phyloP scores from a whole-genome alignment of 2,329 filamentous ascomycete genomes.

The Fusarium domesticum region DNA sequence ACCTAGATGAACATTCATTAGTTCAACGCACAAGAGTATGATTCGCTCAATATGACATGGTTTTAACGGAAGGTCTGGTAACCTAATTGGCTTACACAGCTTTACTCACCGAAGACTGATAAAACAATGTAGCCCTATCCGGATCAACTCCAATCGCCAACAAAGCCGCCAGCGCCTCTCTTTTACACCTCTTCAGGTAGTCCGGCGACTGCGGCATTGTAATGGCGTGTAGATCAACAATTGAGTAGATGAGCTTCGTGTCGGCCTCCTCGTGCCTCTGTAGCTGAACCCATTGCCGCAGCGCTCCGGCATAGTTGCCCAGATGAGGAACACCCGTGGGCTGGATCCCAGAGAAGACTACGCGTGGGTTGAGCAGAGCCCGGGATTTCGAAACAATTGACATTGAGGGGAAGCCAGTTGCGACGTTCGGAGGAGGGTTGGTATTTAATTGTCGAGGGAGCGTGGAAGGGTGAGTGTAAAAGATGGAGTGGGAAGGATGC shows the following conservation, averaged over 20 bases:
- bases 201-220: slow-evolving; percentile 68
- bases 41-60: not conserved
- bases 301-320: slow-evolving; percentile 90
- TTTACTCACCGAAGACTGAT: slow-evolving; percentile 68
- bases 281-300: slow-evolving; percentile 80
- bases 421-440: not conserved
- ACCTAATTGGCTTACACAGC: no score
- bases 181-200: slow-evolving; percentile 61
- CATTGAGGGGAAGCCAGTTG: no score
- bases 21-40: not conserved
- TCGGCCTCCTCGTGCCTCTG: slow-evolving; percentile 59
- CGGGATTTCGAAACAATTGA: not conserved
- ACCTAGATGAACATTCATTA: slow-evolving; percentile 47
- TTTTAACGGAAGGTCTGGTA: not conserved
- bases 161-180: slow-evolving; percentile 74
- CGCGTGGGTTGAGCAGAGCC: slow-evolving; percentile 29
- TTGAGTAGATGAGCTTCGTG: slow-evolving; percentile 71
- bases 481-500: slow-evolving; percentile 1
- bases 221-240: slow-evolving; percentile 93
- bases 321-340: slow-evolving; percentile 92
- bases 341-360: slow-evolving; percentile 95
- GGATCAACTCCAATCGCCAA: slow-evolving; percentile 83
- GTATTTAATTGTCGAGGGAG: not conserved
- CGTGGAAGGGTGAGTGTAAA: slow-evolving; percentile 1
- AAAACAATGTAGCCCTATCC: slow-evolving; percentile 73